Evolutionary conservation across 108 stramenopile species (phyloP).

Genomic region (Cyclostephanos invisitatus): DNA sequence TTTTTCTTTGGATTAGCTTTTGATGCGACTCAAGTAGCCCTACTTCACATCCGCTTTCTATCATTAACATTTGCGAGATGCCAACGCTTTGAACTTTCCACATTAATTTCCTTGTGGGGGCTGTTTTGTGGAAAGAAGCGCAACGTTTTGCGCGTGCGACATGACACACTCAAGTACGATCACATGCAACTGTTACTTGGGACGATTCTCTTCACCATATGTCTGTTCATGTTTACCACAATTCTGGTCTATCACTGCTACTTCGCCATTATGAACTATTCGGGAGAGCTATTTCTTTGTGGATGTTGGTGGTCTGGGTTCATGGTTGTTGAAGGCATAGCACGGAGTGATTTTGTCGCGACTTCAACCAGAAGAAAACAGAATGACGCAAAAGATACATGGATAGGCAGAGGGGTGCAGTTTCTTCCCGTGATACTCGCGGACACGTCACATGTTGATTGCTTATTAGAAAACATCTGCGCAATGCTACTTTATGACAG

Average conservation of each 20-base stretch:
- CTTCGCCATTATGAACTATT: slow-evolving; percentile 53
- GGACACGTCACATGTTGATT: not conserved
- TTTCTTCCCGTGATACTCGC: not conserved
- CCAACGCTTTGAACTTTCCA: slow-evolving; percentile 54
- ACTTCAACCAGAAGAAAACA: not conserved
- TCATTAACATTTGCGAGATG: slow-evolving; percentile 44
- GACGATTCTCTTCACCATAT: slow-evolving; percentile 81
- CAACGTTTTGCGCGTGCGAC: slow-evolving; percentile 81
- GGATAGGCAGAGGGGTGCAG: slow-evolving; percentile 8
- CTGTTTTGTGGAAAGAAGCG: slow-evolving; percentile 92
- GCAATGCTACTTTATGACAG: not conserved
- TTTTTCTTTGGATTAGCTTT: slow-evolving; percentile 55
- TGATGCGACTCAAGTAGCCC: slow-evolving; percentile 59
- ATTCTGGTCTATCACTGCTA: slow-evolving; percentile 78
- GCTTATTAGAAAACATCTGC: not conserved
- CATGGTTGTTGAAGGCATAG: slow-evolving; percentile 20
- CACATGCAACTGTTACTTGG: slow-evolving; percentile 83
- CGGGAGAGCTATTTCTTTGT: slow-evolving; percentile 12
- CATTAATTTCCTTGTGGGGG: slow-evolving; percentile 76
- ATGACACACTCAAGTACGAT: slow-evolving; percentile 88
- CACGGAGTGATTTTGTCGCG: slow-evolving; percentile 22
- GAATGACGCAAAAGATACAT: not conserved
- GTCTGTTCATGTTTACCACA: slow-evolving; percentile 86
- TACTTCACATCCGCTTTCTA: slow-evolving; percentile 60
- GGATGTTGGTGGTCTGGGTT: slow-evolving; percentile 18